These are phyloP conservation scores for Shiraia sp. DNA, from an alignment of 2,329 filamentous ascomycete genomes.

Conservation along the genomic window DNA sequence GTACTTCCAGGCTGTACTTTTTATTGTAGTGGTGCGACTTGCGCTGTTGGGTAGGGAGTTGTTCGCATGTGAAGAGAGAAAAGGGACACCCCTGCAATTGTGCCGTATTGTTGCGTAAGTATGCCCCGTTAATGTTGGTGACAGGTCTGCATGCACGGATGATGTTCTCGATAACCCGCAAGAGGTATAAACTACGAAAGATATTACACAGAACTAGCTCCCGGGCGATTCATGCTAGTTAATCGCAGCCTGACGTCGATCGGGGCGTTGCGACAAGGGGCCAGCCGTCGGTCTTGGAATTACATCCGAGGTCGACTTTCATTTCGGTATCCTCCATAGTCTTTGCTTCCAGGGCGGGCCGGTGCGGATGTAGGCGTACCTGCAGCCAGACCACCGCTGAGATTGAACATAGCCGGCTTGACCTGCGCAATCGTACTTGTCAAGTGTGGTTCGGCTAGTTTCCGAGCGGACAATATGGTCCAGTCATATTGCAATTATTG, in stretches of 20 bases:
- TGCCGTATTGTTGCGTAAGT: background rate
- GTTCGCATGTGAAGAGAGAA: conserved; percentile 2
- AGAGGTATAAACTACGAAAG: conserved; percentile 4
- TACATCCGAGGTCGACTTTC: background rate
- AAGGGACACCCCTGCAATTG: background rate
- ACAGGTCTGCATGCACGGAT: background rate
- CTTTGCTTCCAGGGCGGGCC: conserved; percentile 4
- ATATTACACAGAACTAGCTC: background rate
- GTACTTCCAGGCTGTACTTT: conserved; percentile 7
- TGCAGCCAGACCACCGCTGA: conserved; percentile 26
- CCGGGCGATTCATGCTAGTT: background rate
- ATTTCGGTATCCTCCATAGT: conserved; percentile 6
- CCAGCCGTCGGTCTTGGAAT: no score
- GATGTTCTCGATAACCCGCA: background rate
- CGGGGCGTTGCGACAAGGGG: background rate
- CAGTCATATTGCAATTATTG: conserved; percentile 22
- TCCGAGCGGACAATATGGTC: conserved; percentile 25
- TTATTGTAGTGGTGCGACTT: conserved; percentile 7
- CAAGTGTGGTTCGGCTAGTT: conserved; percentile 25
- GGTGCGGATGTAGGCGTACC: conserved; percentile 24
- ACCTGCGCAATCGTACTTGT: conserved; percentile 14
- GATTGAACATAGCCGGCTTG: conserved; percentile 17
- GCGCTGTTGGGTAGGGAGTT: conserved; percentile 1
- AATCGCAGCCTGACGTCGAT: background rate
- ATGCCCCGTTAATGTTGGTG: conserved; percentile 2